phyloP scores from a whole-genome alignment of 164 flowering plant genomes.

The Annona squamosa region DNA sequence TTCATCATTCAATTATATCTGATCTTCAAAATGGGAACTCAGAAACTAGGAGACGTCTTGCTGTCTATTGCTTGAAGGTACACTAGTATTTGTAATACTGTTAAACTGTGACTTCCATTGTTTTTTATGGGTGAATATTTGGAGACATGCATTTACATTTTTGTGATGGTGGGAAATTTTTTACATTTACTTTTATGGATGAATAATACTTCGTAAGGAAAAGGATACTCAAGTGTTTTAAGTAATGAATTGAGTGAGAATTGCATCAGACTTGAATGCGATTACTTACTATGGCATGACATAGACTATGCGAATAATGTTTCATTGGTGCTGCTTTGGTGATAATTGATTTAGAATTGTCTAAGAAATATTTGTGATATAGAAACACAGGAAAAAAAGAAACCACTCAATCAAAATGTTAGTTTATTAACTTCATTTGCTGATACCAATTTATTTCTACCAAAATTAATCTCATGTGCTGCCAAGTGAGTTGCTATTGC shows the following conservation, averaged over 20 bases:
- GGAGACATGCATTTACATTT: background rate
- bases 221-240: background rate
- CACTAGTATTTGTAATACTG: background rate
- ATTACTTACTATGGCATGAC: background rate
- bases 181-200: background rate
- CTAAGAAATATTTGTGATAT: background rate
- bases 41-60: constrained; percentile 98
- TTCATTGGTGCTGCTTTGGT: background rate
- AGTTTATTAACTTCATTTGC: no score
- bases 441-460: no score
- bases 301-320: background rate
- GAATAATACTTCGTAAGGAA: background rate
- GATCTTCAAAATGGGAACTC: constrained; percentile 98
- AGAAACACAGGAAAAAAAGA: no score
- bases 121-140: background rate
- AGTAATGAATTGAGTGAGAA: background rate
- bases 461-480: no score
- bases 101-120: background rate
- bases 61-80: constrained; percentile 99
- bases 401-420: no score
- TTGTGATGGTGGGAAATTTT: background rate
- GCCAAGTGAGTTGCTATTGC: no score
- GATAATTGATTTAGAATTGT: background rate
- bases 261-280: background rate
- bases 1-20: constrained; percentile 95